A percentile compares a stretch with the other conserved stretches of the same genome.
Evolutionary conservation across 2,329 filamentous ascomycete genomes (phyloP).

Genomic region (Claviceps sp.): DNA sequence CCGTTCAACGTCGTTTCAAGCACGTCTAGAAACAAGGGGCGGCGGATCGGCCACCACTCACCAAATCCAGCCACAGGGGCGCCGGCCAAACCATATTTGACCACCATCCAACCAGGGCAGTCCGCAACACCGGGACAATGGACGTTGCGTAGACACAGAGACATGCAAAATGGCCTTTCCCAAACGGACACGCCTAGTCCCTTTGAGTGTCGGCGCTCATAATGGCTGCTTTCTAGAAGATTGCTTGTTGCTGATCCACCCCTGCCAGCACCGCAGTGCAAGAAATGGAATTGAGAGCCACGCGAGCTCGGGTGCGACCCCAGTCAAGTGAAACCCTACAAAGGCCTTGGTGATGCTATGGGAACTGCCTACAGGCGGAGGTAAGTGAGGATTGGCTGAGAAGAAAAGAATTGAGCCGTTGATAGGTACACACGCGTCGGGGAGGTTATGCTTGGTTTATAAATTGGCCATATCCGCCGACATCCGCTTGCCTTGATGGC

Average conservation of each 20-base stretch:
- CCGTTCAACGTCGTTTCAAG: background rate
- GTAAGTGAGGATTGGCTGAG: background rate
- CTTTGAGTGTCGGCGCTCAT: background rate
- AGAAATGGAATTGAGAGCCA: slow-evolving; percentile 8
- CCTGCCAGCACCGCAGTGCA: background rate
- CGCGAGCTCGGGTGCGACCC: slow-evolving; percentile 9
- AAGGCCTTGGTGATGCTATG: background rate
- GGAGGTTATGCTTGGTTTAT: slow-evolving; percentile 6
- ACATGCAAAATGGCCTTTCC: background rate
- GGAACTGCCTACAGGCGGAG: background rate
- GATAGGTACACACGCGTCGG: slow-evolving; percentile 3
- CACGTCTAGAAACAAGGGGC: background rate
- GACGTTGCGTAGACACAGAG: background rate
- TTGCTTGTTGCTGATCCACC: slow-evolving; percentile 2
- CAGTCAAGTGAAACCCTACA: slow-evolving; percentile 1
- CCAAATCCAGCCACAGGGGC: slow-evolving; percentile 1
- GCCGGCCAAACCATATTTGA: background rate
- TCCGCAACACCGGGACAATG: slow-evolving; percentile 1
- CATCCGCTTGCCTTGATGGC: background rate
- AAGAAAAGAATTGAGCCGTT: slow-evolving; percentile 1
- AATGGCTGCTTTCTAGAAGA: background rate
- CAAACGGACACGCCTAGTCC: background rate
- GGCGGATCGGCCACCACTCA: background rate
- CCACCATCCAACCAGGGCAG: background rate
- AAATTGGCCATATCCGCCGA: slow-evolving; percentile 9